Percentiles rank a stretch among this genome's conserved stretches.
These are phyloP conservation scores for Diplosphaera chodatii DNA, from an alignment of 139 green algal genomes.

Conservation along the genomic window DNA sequence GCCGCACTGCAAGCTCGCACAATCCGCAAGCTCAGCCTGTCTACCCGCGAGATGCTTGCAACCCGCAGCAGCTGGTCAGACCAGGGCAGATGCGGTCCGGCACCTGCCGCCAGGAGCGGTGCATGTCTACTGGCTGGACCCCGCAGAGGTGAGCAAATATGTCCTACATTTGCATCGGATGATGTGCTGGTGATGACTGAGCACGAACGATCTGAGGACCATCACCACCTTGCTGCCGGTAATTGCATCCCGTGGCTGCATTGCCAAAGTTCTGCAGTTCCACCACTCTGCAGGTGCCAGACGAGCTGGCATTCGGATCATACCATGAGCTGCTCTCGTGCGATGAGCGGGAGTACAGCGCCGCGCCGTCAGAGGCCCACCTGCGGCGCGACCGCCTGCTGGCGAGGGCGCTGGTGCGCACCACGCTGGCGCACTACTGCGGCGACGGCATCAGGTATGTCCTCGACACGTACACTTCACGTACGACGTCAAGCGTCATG, in stretches of 20 bases:
- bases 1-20: too few relatives aligned
- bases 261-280: too few relatives aligned
- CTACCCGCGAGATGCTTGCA: too few relatives aligned
- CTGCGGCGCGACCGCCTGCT: slow-evolving; percentile 41
- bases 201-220: too few relatives aligned
- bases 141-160: slow-evolving; percentile 7
- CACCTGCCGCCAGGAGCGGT: slow-evolving; percentile 19
- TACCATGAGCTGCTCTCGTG: slow-evolving; percentile 28
- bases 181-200: too few relatives aligned
- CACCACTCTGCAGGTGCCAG: slow-evolving; percentile 6
- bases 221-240: too few relatives aligned
- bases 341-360: slow-evolving; percentile 21
- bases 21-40: too few relatives aligned
- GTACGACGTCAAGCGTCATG: too few relatives aligned
- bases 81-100: background rate
- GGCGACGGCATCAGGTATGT: background rate
- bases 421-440: slow-evolving; percentile 8
- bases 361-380: background rate
- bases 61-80: too few relatives aligned
- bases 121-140: slow-evolving; percentile 41
- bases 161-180: background rate
- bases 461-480: too few relatives aligned
- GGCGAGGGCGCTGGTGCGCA: slow-evolving; percentile 30
- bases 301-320: background rate
- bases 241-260: too few relatives aligned